These are phyloP conservation scores for Lathyrus sativus DNA, from an alignment of 306 rosid genomes.

Conservation along the genomic window DNA sequence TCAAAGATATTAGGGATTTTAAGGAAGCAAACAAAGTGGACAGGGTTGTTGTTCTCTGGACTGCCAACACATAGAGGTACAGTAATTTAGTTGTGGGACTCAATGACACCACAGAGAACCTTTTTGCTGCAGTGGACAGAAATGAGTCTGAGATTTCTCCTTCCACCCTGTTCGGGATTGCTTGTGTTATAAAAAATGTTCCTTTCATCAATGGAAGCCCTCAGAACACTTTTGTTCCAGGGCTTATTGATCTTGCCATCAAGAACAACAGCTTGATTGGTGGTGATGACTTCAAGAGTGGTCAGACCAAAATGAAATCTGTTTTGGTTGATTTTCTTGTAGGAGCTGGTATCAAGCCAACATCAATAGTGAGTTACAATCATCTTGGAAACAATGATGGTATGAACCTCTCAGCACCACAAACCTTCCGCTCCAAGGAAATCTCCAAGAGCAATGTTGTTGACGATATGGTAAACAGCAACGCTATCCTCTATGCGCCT, in stretches of 20 bases:
- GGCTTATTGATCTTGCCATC: conserved; percentile 87
- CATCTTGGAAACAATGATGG: conserved; percentile 99
- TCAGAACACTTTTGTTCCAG: conserved; percentile 97
- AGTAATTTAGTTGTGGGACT: conserved; percentile 82
- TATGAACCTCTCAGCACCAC: conserved; percentile 97
- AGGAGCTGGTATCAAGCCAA: conserved; percentile 99
- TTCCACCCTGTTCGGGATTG: conserved; percentile 84
- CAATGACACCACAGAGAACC: conserved; percentile 81
- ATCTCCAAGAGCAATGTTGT: conserved; percentile 97
- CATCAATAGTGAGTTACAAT: conserved; percentile 97
- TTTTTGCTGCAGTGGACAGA: conserved; percentile 75
- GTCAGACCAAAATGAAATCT: conserved; percentile 98
- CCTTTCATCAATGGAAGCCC: conserved; percentile 99
- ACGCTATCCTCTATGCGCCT: conserved; percentile 81
- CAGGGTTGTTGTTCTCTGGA: conserved; percentile 92
- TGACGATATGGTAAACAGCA: conserved; percentile 98
- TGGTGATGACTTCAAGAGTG: conserved; percentile 99
- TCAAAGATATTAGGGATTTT: conserved; percentile 85
- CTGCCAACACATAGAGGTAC: conserved; percentile 98
- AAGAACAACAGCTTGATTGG: conserved; percentile 82
- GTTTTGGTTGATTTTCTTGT: conserved; percentile 98
- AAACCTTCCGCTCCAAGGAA: conserved; percentile 96
- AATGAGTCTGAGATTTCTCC: conserved; percentile 96
- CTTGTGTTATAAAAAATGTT: conserved; percentile 77
- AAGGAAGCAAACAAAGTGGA: conserved; percentile 87